phyloP scores from a whole-genome alignment of 2,329 filamentous ascomycete genomes.

The Colletotrichum camelliae region DNA sequence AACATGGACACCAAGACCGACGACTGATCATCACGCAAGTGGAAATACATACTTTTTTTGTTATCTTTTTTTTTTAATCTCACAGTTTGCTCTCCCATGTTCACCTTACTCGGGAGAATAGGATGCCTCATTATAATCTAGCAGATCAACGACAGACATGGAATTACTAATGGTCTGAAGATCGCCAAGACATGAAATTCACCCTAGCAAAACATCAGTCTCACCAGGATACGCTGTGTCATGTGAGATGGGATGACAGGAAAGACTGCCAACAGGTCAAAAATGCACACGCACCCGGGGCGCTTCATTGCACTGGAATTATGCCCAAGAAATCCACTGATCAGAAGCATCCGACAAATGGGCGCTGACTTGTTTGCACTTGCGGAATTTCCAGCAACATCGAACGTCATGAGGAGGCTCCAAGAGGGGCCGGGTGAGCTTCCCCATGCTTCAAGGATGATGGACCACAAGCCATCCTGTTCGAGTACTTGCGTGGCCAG shows the following conservation, averaged over 20 bases:
- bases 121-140: background rate
- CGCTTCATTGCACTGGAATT: background rate
- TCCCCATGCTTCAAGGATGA: background rate
- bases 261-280: background rate
- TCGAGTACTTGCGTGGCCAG: background rate
- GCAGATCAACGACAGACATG: background rate
- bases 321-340: background rate
- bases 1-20: background rate
- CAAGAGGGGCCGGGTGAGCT: background rate
- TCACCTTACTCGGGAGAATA: background rate
- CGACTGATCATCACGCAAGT: background rate
- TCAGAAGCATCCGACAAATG: background rate
- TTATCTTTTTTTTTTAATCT: background rate
- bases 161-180: background rate
- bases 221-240: background rate
- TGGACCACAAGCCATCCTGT: background rate
- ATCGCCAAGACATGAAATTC: background rate
- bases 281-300: background rate
- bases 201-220: background rate
- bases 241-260: background rate
- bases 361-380: background rate
- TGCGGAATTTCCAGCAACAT: background rate
- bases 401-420: background rate
- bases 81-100: background rate
- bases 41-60: background rate